A percentile compares a stretch with the other conserved stretches of the same genome.
These are phyloP conservation scores for Scheffersomyces stipitis DNA, from an alignment of 805 yeast genomes.

Conservation along the genomic window DNA sequence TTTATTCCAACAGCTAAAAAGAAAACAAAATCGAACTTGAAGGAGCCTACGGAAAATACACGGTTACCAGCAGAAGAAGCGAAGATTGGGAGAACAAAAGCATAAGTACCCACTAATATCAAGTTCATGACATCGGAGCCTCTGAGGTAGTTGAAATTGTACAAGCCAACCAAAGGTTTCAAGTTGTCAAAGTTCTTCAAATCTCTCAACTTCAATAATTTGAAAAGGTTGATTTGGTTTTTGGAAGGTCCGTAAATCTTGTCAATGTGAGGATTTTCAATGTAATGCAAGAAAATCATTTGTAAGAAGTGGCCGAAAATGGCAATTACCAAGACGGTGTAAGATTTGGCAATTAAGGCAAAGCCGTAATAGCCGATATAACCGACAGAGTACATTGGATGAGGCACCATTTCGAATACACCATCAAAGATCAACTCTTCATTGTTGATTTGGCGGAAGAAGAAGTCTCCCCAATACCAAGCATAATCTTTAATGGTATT, in stretches of 20 bases:
- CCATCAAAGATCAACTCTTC: conserved; percentile 81
- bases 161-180: conserved; percentile 58
- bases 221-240: conserved; percentile 35
- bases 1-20: conserved; percentile 47
- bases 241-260: conserved; percentile 63
- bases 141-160: conserved; percentile 63
- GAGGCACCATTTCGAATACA: conserved; percentile 86
- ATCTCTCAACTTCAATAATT: conserved; percentile 48
- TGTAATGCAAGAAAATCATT: conserved; percentile 68
- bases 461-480: conserved; percentile 95
- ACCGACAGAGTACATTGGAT: conserved; percentile 90
- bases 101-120: conserved; percentile 40
- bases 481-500: conserved; percentile 87
- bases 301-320: conserved; percentile 75
- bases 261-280: conserved; percentile 85
- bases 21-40: conserved; percentile 29
- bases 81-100: conserved; percentile 43
- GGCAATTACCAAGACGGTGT: conserved; percentile 67
- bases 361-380: conserved; percentile 85
- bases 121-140: conserved; percentile 59
- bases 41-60: not conserved
- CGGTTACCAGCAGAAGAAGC: conserved; percentile 21
- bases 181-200: conserved; percentile 41
- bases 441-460: conserved; percentile 65
- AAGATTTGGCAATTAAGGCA: conserved; percentile 73